phyloP scores from a whole-genome alignment of 116 monocot genomes.

The Thalassia testudinum region DNA sequence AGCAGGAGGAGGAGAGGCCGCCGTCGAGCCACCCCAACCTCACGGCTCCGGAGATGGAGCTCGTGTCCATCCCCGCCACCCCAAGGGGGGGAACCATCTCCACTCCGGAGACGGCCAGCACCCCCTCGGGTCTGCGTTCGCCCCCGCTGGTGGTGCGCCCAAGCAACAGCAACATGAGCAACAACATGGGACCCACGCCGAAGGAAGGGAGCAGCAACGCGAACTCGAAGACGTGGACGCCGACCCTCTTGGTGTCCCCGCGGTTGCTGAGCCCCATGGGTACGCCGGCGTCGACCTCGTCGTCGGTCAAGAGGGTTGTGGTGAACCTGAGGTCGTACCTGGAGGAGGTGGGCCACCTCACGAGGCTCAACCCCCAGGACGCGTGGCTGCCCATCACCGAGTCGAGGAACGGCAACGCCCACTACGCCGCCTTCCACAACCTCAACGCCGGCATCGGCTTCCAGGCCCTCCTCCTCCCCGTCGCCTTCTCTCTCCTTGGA shows the following conservation, averaged over 20 bases:
- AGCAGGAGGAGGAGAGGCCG: too few relatives aligned
- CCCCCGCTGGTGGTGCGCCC: too few relatives aligned
- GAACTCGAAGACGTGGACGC: slow-evolving; percentile 45
- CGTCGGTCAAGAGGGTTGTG: slow-evolving; percentile 53
- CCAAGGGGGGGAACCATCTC: slow-evolving; percentile 28
- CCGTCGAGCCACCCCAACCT: too few relatives aligned
- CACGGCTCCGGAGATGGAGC: slow-evolving; percentile 28
- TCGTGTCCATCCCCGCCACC: slow-evolving; percentile 81
- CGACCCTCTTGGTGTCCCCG: slow-evolving; percentile 24
- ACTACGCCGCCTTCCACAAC: slow-evolving; percentile 86
- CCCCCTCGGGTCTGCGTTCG: slow-evolving; percentile 23
- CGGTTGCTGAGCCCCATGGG: slow-evolving; percentile 42
- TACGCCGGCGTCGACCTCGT: slow-evolving; percentile 40
- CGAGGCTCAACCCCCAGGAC: slow-evolving; percentile 86
- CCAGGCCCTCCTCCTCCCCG: slow-evolving; percentile 85
- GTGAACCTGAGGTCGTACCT: slow-evolving; percentile 67
- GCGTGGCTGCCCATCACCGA: slow-evolving; percentile 95
- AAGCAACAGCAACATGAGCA: background rate
- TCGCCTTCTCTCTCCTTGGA: slow-evolving; percentile 78
- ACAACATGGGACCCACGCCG: background rate
- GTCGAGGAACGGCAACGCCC: slow-evolving; percentile 78
- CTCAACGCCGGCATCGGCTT: slow-evolving; percentile 87
- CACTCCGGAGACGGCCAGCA: slow-evolving; percentile 44
- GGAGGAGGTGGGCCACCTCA: slow-evolving; percentile 89
- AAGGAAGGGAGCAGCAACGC: background rate